A percentile compares a stretch with the other conserved stretches of the same genome.
Evolutionary conservation across 2,329 filamentous ascomycete genomes (phyloP).

Genomic region (Zalaria obscura): DNA sequence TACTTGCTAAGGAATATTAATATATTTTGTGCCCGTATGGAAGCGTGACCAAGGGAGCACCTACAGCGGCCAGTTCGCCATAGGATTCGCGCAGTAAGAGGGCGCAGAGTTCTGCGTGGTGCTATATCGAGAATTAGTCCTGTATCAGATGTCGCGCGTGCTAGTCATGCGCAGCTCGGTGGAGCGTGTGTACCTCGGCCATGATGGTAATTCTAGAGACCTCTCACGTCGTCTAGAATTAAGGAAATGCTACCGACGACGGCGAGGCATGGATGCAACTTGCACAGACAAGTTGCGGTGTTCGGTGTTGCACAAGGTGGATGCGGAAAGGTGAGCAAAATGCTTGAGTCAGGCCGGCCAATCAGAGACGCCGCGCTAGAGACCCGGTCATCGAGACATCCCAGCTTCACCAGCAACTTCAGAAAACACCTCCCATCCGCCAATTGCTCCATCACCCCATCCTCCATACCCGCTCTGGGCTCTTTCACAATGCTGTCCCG

Average conservation of each 20-base stretch:
- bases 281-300: background rate
- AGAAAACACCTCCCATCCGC: background rate
- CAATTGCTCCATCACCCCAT: background rate
- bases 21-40: background rate
- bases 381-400: background rate
- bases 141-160: background rate
- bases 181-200: slow-evolving; percentile 6
- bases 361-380: too few relatives aligned
- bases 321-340: too few relatives aligned
- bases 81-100: slow-evolving; percentile 80
- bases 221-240: slow-evolving; percentile 22
- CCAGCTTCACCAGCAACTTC: background rate
- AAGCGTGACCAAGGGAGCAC: slow-evolving; percentile 17
- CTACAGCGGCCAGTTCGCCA: slow-evolving; percentile 82
- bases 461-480: slow-evolving; percentile 2
- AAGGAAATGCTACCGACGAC: slow-evolving; percentile 12
- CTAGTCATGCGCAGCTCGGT: background rate
- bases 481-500: slow-evolving; percentile 47
- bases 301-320: background rate
- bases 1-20: slow-evolving; percentile 49
- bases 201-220: slow-evolving; percentile 16
- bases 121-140: slow-evolving; percentile 37
- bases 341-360: too few relatives aligned
- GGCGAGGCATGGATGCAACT: slow-evolving; percentile 14
- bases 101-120: slow-evolving; percentile 74